Percentiles rank a stretch among this genome's conserved stretches.
phyloP scores from a whole-genome alignment of 768 basidiomycete species.

The Podaxis carcinomalis region DNA sequence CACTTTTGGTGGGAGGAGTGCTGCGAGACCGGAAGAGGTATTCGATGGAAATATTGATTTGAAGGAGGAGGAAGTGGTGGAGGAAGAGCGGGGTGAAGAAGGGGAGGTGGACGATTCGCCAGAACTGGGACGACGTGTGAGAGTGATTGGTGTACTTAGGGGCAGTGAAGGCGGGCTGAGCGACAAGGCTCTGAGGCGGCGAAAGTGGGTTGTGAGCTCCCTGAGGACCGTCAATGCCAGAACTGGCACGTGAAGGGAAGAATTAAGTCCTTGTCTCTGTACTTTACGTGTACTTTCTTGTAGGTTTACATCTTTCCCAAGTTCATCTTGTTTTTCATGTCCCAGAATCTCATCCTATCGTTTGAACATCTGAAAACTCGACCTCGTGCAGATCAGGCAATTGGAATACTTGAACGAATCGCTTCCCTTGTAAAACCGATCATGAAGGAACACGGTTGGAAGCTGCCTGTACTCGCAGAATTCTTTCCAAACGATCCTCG shows the following conservation, averaged over 20 bases:
- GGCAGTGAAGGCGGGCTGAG: slow-evolving; percentile 22
- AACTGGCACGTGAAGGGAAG: slow-evolving; percentile 19
- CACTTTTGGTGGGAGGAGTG: slow-evolving; percentile 18
- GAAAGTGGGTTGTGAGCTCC: slow-evolving; percentile 34
- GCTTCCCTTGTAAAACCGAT: slow-evolving; percentile 88
- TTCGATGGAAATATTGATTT: slow-evolving; percentile 67
- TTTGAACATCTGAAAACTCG: slow-evolving; percentile 69
- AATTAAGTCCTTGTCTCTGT: not conserved
- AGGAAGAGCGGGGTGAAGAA: slow-evolving; percentile 75
- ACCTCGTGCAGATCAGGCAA: slow-evolving; percentile 64
- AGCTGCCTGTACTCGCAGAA: slow-evolving; percentile 74
- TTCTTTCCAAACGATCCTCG: slow-evolving; percentile 77
- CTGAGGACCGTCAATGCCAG: slow-evolving; percentile 34
- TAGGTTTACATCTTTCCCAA: not conserved
- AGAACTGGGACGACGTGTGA: slow-evolving; percentile 50
- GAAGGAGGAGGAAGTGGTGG: slow-evolving; percentile 71
- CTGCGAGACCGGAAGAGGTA: slow-evolving; percentile 62
- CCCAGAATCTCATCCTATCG: slow-evolving; percentile 56
- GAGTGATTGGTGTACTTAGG: slow-evolving; percentile 39
- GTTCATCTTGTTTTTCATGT: slow-evolving; percentile 31
- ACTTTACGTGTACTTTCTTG: not conserved
- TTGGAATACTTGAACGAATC: slow-evolving; percentile 31
- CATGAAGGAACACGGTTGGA: slow-evolving; percentile 84
- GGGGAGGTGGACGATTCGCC: slow-evolving; percentile 74
- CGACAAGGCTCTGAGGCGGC: slow-evolving; percentile 29